Conservation (phyloP, 2,329 filamentous ascomycete genomes). For the Colletotrichum sp. region DNA sequence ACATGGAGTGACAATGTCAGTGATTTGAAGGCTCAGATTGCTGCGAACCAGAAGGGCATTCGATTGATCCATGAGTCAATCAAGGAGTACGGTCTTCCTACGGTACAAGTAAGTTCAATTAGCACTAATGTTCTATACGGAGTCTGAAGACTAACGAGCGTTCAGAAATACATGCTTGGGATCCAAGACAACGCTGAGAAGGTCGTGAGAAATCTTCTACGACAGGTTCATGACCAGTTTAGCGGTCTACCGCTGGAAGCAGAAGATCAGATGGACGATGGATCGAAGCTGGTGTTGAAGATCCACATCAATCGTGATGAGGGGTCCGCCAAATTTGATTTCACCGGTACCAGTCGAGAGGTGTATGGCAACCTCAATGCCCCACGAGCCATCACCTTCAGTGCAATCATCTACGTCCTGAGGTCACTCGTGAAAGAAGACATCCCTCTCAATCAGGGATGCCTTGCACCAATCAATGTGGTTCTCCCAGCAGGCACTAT, state of each 20-base stretch:
- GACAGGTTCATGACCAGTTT: slow-evolving; percentile 20
- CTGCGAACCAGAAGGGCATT: slow-evolving; percentile 46
- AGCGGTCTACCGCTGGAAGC: slow-evolving; percentile 21
- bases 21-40: slow-evolving; percentile 48
- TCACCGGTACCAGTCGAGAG: slow-evolving; percentile 38
- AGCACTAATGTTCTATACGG: rapidly evolving
- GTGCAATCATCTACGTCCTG: slow-evolving; percentile 42
- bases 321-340: slow-evolving; percentile 41
- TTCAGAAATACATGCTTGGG: slow-evolving; percentile 42
- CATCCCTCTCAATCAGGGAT: slow-evolving; percentile 45
- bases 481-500: slow-evolving; percentile 33
- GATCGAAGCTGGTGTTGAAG: slow-evolving; percentile 35
- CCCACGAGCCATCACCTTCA: slow-evolving; percentile 40
- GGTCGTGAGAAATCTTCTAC: slow-evolving; percentile 35
- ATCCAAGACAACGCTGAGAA: slow-evolving; percentile 47
- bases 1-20: slow-evolving; percentile 46
- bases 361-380: slow-evolving; percentile 39
- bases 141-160: not conserved
- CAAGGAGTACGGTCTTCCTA: slow-evolving; percentile 34
- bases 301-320: slow-evolving; percentile 33
- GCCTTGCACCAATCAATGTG: slow-evolving; percentile 37
- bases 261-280: slow-evolving; percentile 41
- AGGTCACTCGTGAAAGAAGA: slow-evolving; percentile 37
- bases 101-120: slow-evolving; percentile 21
- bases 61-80: slow-evolving; percentile 36